Evolutionary conservation across 345 rosid genomes (phyloP), one percentile per base, ranked within the genome.

Genomic region (Eucalyptus melliodora): DNA sequence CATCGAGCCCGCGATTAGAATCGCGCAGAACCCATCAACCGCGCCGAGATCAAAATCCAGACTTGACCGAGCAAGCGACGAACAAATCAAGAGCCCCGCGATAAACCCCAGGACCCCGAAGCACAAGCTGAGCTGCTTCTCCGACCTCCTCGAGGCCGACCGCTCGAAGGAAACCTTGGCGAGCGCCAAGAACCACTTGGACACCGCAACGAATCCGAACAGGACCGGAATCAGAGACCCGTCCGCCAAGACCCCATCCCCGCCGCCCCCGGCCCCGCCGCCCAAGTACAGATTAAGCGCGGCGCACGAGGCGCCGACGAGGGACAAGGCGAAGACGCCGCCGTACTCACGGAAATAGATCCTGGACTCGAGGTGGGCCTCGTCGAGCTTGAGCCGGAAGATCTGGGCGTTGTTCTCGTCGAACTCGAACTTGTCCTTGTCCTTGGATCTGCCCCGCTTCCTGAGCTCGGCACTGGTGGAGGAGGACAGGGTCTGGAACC

Each of bases 401-500:
- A 96, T 97, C 98, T 96, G 99, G 45, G 99, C 99, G 88, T 95
- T 95, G 94, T 88, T 93, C 87, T 97, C 99, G 91, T 96, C 99
- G 92, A 97, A 97, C 89, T 97, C 97, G 85, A 94, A 93, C 91
- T 95, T 95, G 16, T 95, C 98, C 91, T 95, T 95, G 16, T 95
- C 98, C 87, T 95, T 97, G 89, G 98, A 93, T 93, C 95, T 93
- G 72, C 86, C 91, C 90, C 95, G 94, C 92, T 90, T 95, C 88
- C 92, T 91, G 65, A 92, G 89, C 60, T 93, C 97, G 14, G 90
- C 23, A 62, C 81, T 92, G 86, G 96, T 50, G 47, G 91, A 91
- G 1, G 94, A 90, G 15, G 97, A 92, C 31, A 92, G 82, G 42
- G 77, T 81, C 60, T 92, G 92, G 88, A 82, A 90, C 50, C 92